Evolutionary conservation across 179 eudicot genomes (phyloP).

Genomic region (Camellia oleifera): DNA sequence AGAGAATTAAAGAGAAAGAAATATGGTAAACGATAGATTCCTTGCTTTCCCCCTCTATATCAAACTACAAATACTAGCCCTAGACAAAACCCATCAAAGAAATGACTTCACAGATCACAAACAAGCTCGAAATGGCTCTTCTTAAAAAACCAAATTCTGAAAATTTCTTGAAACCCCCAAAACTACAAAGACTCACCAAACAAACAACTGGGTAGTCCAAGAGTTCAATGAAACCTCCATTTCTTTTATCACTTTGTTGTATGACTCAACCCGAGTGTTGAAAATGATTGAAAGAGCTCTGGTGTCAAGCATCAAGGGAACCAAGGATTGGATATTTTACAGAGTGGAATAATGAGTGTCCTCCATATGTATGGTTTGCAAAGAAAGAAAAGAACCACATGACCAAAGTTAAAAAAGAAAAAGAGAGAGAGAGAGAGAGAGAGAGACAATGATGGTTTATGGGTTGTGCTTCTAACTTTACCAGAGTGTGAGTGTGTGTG

Average conservation of each 20-base stretch:
- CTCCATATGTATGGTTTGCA: neutral
- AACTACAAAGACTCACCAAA: conserved; percentile 33
- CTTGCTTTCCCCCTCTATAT: too few species aligned
- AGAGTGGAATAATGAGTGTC: conserved; percentile 35
- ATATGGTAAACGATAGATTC: too few species aligned
- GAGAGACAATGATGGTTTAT: too few species aligned
- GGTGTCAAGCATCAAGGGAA: conserved; percentile 56
- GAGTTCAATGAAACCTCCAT: conserved; percentile 13
- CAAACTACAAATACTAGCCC: too few species aligned
- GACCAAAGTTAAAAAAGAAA: conserved; percentile 18
- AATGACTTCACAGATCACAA: neutral
- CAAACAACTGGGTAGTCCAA: conserved; percentile 15
- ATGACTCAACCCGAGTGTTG: conserved; percentile 3
- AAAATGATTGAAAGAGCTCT: too few species aligned
- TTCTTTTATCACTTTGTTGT: conserved; percentile 8
- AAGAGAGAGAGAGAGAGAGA: neutral
- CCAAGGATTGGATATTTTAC: conserved; percentile 29
- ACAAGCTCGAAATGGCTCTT: conserved; percentile 11
- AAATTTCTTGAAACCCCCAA: conserved; percentile 17
- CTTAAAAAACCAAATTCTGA: conserved; percentile 12
- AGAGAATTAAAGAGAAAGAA: too few species aligned
- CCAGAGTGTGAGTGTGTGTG: too few species aligned
- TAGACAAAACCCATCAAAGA: too few species aligned
- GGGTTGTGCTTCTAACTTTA: too few species aligned
- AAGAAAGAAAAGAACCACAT: conserved; percentile 15